Conservation (phyloP, 1,139 yeast genomes). For the Taiozyma sp. region DNA sequence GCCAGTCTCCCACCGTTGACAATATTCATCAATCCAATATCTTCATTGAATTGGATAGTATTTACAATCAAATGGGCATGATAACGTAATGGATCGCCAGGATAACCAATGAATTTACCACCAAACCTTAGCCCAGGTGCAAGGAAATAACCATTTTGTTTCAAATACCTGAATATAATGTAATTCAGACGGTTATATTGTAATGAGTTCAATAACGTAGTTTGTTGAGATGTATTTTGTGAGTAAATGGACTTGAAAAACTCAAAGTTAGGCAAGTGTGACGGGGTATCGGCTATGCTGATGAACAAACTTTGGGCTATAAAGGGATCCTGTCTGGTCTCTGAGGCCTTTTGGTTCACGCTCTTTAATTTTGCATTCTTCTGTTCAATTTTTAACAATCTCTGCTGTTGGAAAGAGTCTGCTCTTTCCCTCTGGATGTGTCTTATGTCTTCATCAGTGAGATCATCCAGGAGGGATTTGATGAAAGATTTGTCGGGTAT, state of each 20-base stretch:
- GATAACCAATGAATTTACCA: constrained; percentile 82
- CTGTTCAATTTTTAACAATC: constrained; percentile 8
- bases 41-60: constrained; percentile 39
- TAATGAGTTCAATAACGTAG: not conserved
- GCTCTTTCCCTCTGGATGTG: constrained; percentile 9
- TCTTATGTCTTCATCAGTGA: constrained; percentile 16
- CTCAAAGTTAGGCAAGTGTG: constrained; percentile 11
- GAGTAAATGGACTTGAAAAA: constrained; percentile 9
- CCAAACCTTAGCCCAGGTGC: constrained; percentile 92
- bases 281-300: constrained; percentile 15
- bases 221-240: constrained; percentile 1
- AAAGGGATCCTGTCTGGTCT: constrained; percentile 4
- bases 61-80: constrained; percentile 83
- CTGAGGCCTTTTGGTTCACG: not conserved
- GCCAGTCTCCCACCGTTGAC: constrained; percentile 87
- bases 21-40: constrained; percentile 48
- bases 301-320: constrained; percentile 12
- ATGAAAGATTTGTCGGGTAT: constrained; percentile 24
- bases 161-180: constrained; percentile 38
- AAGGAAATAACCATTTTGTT: constrained; percentile 44
- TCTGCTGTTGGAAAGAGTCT: constrained; percentile 12
- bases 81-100: constrained; percentile 88
- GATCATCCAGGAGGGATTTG: constrained; percentile 10
- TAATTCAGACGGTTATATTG: constrained; percentile 11
- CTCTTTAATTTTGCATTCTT: constrained; percentile 1